Percentiles rank a stretch among this genome's conserved stretches.
These are phyloP conservation scores for Dioscorea alata DNA, from an alignment of 106 monocot genomes.

Conservation along the genomic window DNA sequence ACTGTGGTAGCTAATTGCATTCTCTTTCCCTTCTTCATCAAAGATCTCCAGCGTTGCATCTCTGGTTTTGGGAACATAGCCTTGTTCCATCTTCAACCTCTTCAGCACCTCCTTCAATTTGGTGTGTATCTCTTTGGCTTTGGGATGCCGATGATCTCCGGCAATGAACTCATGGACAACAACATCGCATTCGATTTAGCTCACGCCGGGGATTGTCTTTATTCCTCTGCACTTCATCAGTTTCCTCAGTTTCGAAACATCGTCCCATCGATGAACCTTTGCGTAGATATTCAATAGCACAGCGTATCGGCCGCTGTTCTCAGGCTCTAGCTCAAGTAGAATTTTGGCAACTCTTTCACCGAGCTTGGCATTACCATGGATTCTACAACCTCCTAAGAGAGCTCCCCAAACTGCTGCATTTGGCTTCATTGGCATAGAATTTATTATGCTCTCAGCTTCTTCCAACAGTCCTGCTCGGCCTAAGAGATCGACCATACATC, in stretches of 20 bases:
- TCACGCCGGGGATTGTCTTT: conserved; percentile 9
- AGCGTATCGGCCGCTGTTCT: conserved; percentile 17
- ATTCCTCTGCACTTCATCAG: conserved; percentile 18
- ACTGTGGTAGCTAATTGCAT: not conserved
- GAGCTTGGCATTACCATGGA: conserved; percentile 4
- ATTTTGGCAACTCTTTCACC: conserved; percentile 8
- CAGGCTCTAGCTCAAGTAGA: conserved; percentile 13
- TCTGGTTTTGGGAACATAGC: not conserved
- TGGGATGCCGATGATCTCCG: conserved; percentile 11
- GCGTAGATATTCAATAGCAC: conserved; percentile 24
- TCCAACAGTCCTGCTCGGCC: conserved; percentile 9
- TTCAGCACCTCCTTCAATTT: conserved; percentile 5
- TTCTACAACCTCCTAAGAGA: conserved; percentile 17
- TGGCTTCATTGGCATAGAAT: conserved; percentile 4
- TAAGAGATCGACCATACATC: conserved; percentile 26
- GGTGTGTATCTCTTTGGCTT: conserved; percentile 1
- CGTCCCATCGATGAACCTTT: conserved; percentile 18
- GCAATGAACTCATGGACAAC: conserved; percentile 10
- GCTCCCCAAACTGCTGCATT: conserved; percentile 28
- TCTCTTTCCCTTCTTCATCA: not conserved
- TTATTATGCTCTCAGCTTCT: conserved; percentile 13
- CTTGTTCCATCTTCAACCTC: not conserved
- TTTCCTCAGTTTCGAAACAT: conserved; percentile 8
- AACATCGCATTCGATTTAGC: conserved; percentile 20
- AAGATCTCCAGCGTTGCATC: not conserved